Evolutionary conservation across 2,329 filamentous ascomycete genomes (phyloP), one percentile per base, ranked within the genome.

Genomic region (Xylariaceae sp.): DNA sequence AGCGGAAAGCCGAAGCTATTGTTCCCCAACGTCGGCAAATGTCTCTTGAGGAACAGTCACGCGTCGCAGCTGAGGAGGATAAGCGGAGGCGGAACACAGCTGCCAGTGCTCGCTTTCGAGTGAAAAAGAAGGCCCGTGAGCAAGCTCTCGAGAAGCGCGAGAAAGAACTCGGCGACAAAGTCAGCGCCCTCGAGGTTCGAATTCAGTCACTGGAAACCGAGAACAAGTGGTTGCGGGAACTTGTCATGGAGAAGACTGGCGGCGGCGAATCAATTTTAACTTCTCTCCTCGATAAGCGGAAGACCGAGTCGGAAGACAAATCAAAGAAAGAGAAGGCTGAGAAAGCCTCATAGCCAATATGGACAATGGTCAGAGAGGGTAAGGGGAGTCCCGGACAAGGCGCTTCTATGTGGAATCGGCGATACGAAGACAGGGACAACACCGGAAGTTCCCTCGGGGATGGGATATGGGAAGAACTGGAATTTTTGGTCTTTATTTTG

Each of bases 51-150:
- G 86, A 89, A 48, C 72, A 79, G 30, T 83, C 84, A 11, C 83
- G 86, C 30, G 53, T 81, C 4, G 85, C 85, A 11, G 88, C 88
- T 17, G 89, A 95, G 64, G 89, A 95, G 66, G 89, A 95, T 63
- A 94, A 94, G 70, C 84, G 89, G 37, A 81, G 88, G 44, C 82
- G 89, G 50, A 95, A 95, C 68, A 94, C 89, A 2, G 89, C 89
- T 24, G 89, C 89, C 41, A 89, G 84, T 51, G 89, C 89, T 15
- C 85, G 89, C 37, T 95, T 95, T 76, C 85, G 89, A 45, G 81
- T 93, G 62, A 95, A 95, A 81, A 95, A 95, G 83, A 95, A 95
- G 79, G 87, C 93, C 68, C 84, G 89, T 38, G 89, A 95, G 71
- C 86, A 90, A 64, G 85, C 87, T 8, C 79, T 94, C 39, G 87